Conservation (phyloP, 2,329 filamentous ascomycete genomes). For the Stagonosporopsis cucurbitacearum region DNA sequence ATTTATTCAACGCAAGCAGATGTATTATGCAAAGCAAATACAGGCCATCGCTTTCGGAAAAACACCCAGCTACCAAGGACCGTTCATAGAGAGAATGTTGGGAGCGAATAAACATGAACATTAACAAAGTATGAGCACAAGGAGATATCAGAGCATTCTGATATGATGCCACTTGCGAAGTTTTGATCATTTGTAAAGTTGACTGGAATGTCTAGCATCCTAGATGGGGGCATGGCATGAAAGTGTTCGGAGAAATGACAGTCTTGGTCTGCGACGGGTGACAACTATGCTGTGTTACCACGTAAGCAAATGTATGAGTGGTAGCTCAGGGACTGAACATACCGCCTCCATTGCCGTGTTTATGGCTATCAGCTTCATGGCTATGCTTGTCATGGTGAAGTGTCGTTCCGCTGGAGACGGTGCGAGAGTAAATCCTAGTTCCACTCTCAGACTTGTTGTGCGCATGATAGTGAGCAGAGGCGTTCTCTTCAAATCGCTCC, state of each 20-base stretch:
- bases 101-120: no score
- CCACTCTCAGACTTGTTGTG: conserved; percentile 16
- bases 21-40: conserved; percentile 12
- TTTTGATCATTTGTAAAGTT: background rate
- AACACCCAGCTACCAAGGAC: background rate
- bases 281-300: conserved; percentile 16
- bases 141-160: background rate
- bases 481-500: conserved; percentile 30
- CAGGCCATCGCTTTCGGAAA: background rate
- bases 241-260: conserved; percentile 6
- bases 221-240: background rate
- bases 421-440: conserved; percentile 15
- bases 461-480: conserved; percentile 23
- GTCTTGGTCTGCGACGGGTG: background rate
- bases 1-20: background rate
- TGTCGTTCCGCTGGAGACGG: conserved; percentile 25
- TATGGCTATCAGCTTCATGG: conserved; percentile 3
- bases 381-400: conserved; percentile 24
- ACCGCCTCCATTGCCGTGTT: conserved; percentile 10
- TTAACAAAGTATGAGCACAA: background rate
- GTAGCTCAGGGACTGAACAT: conserved; percentile 14
- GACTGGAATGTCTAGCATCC: background rate
- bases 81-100: background rate
- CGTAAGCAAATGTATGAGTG: background rate
- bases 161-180: background rate